Base-by-base conservation (phyloP, 768 basidiomycete species). In the Agaricus subrufescens region DNA sequence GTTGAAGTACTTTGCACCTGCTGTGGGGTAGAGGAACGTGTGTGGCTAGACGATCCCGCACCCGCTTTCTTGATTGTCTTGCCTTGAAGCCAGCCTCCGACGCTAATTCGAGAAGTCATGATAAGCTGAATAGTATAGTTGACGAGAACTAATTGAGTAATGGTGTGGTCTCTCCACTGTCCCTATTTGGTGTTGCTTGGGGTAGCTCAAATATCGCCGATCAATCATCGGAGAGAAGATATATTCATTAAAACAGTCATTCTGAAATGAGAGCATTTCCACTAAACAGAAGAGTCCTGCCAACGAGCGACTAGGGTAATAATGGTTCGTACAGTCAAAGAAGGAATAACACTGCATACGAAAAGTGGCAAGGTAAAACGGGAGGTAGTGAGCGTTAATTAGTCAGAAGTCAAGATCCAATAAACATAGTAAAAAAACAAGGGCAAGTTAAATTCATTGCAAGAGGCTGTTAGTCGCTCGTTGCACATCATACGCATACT, bases 401-500 rank as follows among this genome's bases (percentile, higher is more conserved):
- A 30, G n/a, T 19, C 30, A 15, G 44, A n/a, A 48, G 52, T 34
- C 26, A 46, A 42, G 30, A 23, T 50, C 30, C 31, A 34, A 50
- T 50, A 50, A 37, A 38, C 15, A 49, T 37, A 37, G 38, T 23
- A 3, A 19, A 25, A 38, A 38, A 27, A n/a, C 31, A 19, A 50
- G 19, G 30, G 4, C 2, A 37, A 23, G 11, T 38, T 15, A 31
- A n/a, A 14, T 39, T 54, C 48, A 78, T 79, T 56, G 42, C 58
- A 95, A 71, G 56, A 94, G 70, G 59, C 81, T 86, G 67, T 94
- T 91, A 56, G 93, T 70, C 15, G 92, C 88, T 65, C 77, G 82
- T 61, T 66, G 85, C 38, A 96, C 80, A 67, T 94, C 87, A 65
- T 96, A 97, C 54, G 84, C 85, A 65, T 89, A 77, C 56, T 81